Conservation (phyloP, 352 stramenopile species). For the Globisporangium rhizosaccharum region DNA sequence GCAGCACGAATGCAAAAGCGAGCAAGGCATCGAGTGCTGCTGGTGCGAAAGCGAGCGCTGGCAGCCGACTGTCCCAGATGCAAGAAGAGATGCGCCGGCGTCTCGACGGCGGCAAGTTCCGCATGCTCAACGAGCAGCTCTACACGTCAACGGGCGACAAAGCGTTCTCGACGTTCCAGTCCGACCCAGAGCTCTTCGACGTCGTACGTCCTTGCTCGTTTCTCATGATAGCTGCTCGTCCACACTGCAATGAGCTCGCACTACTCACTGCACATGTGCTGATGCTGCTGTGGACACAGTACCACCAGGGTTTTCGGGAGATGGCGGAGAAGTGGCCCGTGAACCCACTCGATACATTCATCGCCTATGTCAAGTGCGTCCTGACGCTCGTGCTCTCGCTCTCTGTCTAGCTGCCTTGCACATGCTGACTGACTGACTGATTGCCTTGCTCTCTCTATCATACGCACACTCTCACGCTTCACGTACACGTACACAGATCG, state of each 20-base stretch:
- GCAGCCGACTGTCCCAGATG: constrained; percentile 49
- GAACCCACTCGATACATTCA: constrained; percentile 97
- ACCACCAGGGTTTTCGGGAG: constrained; percentile 98
- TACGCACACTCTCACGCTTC: constrained; percentile 2
- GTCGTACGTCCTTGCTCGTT: constrained; percentile 27
- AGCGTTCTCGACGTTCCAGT: constrained; percentile 91
- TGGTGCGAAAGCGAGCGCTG: constrained; percentile 6
- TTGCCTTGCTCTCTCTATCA: not conserved
- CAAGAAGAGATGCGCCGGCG: constrained; percentile 83
- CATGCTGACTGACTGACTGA: not conserved
- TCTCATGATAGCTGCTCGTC: not conserved
- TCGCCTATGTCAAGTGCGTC: constrained; percentile 89
- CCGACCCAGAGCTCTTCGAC: constrained; percentile 94
- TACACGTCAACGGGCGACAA: constrained; percentile 93
- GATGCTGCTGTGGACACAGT: constrained; percentile 27
- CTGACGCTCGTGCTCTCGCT: not conserved
- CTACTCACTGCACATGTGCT: not conserved
- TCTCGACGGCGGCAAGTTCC: constrained; percentile 94
- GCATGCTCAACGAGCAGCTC: constrained; percentile 98
- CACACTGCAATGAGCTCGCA: not conserved
- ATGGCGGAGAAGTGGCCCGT: constrained; percentile 95
- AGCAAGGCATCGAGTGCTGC: not conserved
- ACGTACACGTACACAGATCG: constrained; percentile 20
- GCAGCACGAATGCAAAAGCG: not conserved
- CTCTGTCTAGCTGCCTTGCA: too few species aligned